A percentile compares a stretch with the other conserved stretches of the same genome.
Conservation (phyloP, 257 asterid species). For the Datura wrightii region DNA sequence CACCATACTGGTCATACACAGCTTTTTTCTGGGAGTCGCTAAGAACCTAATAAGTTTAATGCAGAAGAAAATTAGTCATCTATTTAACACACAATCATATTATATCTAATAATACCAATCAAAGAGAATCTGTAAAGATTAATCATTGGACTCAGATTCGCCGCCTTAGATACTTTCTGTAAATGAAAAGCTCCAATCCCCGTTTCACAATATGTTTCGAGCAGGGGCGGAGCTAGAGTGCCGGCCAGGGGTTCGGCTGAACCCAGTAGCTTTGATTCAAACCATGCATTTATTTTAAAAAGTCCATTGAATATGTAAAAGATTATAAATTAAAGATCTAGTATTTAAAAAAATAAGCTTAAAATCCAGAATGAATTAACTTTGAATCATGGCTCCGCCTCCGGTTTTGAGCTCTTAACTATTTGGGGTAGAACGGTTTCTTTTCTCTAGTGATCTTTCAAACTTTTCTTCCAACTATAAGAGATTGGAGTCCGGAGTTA, state of each 20-base stretch:
- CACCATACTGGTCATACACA: conserved; percentile 58
- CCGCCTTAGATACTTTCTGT: not conserved
- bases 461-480: not conserved
- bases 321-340: not conserved
- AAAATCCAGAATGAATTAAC: not conserved
- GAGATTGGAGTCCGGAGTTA: too few relatives aligned
- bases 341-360: too few relatives aligned
- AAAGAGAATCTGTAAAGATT: conserved; percentile 1
- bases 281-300: too few relatives aligned
- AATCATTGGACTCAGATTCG: not conserved
- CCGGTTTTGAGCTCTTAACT: not conserved
- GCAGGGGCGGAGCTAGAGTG: too few relatives aligned
- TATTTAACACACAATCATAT: not conserved
- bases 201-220: not conserved
- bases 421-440: not conserved
- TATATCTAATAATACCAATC: not conserved
- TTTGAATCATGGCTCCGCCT: not conserved
- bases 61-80: conserved; percentile 2
- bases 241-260: too few relatives aligned
- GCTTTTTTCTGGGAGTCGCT: conserved; percentile 55
- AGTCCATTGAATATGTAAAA: not conserved
- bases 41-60: conserved; percentile 43
- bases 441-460: not conserved
- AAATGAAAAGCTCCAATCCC: not conserved
- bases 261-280: too few relatives aligned